phyloP scores from a whole-genome alignment of 208 protist genomes.

The Trypanosoma theileri region DNA sequence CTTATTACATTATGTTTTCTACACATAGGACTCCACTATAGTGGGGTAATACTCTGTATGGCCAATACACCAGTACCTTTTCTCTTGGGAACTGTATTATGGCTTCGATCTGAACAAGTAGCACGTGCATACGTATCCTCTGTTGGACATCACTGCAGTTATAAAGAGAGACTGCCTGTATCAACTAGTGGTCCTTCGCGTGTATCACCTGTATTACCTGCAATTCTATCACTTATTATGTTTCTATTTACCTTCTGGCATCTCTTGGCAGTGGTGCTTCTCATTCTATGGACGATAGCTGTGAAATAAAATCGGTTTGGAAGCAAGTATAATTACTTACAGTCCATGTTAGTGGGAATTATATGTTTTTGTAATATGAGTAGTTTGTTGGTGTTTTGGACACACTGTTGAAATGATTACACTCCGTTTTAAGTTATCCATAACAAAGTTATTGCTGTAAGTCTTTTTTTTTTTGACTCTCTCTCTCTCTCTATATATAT shows the following conservation, averaged over 20 bases:
- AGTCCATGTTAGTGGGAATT: no score
- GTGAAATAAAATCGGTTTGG: no score
- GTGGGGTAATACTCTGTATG: slow-evolving; percentile 30
- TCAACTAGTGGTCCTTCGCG: slow-evolving; percentile 28
- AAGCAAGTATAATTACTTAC: no score
- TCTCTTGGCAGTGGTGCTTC: slow-evolving; percentile 5
- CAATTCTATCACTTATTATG: slow-evolving; percentile 28
- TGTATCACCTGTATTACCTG: slow-evolving; percentile 39
- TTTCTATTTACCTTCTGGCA: slow-evolving; percentile 24
- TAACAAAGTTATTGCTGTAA: no score
- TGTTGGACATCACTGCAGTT: slow-evolving; percentile 29
- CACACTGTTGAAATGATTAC: no score
- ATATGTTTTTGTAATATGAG: no score
- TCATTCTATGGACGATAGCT: not conserved
- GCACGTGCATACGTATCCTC: slow-evolving; percentile 43
- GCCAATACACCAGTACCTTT: slow-evolving; percentile 35
- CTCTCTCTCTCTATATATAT: not conserved
- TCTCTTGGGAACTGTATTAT: slow-evolving; percentile 34
- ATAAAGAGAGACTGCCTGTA: not conserved
- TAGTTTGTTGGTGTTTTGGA: no score
- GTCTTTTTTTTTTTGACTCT: no score
- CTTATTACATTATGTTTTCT: slow-evolving; percentile 18
- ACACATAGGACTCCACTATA: not conserved
- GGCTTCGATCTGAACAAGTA: slow-evolving; percentile 53
- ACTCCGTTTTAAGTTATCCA: no score